Evolutionary conservation across 306 rosid species (phyloP), one percentile per base, ranked within the genome.

Genomic region (Pachyrhizus erosus): DNA sequence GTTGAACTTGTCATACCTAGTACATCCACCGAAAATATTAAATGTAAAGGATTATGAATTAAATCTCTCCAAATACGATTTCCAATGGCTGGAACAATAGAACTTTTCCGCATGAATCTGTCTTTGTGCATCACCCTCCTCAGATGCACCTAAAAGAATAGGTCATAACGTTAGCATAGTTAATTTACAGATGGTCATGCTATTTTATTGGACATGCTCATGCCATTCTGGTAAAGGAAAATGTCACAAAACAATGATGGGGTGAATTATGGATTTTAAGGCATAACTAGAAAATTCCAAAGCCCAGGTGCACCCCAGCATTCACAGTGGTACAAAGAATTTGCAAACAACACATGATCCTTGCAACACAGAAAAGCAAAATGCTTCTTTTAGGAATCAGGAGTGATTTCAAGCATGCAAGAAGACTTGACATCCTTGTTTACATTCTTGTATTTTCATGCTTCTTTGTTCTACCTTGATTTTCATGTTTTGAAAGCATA

Each of bases 1-100:
- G 99, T 96, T 90, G 99, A 96, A 80, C 99, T 96, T 72, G 99
- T 90, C 98, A 96, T 93, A 81, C 99, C 98, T 73, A 96, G 91
- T 24, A 96, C 99, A 87, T 96, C 94, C 10, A 96, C 96, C 5
- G 97, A 93, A 89, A 93, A 96, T 87, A 96, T 87, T 79, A 96
- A 84, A 85, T 96, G 99, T 64, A 96, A 82, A 48, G 99, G 99
- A 85, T 96, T 96, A 78, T 96, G 99, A 83, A 96, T 93, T 86
- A 96, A 85, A 78, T 96, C 99, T 85, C 99, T 91, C 94, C 94
- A 96, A 84, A 96, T 82, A 73, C 99, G 99, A 90, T 87, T 88
- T 82, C 92, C 96, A 88, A 93, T 91, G 71, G 98, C 99, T 33
- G 94, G 82, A 88, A 83, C 61, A 67, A 96, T 93, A 54, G 96